Percentiles rank a stretch among this genome's conserved stretches.
These are phyloP conservation scores for Colletotrichum sojae DNA, from an alignment of 2,329 filamentous ascomycete species.

Conservation along the genomic window DNA sequence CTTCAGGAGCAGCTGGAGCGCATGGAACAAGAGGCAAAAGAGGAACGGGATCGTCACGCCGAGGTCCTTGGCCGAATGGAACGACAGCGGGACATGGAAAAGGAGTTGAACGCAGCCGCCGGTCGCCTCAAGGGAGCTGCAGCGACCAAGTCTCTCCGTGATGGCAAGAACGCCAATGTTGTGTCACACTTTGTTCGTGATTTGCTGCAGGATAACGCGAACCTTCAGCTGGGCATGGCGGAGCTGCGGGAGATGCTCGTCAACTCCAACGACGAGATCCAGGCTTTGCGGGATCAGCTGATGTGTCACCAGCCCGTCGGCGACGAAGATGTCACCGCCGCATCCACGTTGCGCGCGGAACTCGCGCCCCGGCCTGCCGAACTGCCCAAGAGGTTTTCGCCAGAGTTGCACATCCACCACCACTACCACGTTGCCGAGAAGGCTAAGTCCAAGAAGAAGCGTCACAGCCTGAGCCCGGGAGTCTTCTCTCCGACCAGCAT, in stretches of 20 bases:
- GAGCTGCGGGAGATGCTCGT: constrained; percentile 92
- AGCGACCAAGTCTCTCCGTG: constrained; percentile 74
- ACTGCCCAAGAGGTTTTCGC: constrained; percentile 63
- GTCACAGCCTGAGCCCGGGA: constrained; percentile 72
- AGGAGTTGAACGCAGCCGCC: constrained; percentile 84
- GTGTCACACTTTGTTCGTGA: constrained; percentile 98
- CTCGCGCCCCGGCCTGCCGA: constrained; percentile 62
- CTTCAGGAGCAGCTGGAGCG: constrained; percentile 90
- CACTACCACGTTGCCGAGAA: constrained; percentile 85
- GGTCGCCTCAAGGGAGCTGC: constrained; percentile 86
- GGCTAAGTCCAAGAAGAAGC: constrained; percentile 79
- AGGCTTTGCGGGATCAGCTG: constrained; percentile 86
- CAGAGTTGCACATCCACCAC: constrained; percentile 92
- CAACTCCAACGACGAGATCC: constrained; percentile 94
- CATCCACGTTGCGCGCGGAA: constrained; percentile 78
- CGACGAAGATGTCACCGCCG: constrained; percentile 56
- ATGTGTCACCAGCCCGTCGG: constrained; percentile 80
- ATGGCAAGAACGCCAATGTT: constrained; percentile 69
- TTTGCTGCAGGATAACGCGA: constrained; percentile 94
- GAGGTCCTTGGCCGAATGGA: constrained; percentile 89
- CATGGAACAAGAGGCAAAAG: constrained; percentile 86
- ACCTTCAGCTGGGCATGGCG: constrained; percentile 90
- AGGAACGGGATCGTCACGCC: constrained; percentile 85
- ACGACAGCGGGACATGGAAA: constrained; percentile 84
- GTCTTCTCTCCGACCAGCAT: constrained; percentile 70